A percentile compares a stretch with the other conserved stretches of the same genome.
These are phyloP conservation scores for Mycena vitilis DNA, from an alignment of 768 basidiomycete genomes.

Conservation along the genomic window DNA sequence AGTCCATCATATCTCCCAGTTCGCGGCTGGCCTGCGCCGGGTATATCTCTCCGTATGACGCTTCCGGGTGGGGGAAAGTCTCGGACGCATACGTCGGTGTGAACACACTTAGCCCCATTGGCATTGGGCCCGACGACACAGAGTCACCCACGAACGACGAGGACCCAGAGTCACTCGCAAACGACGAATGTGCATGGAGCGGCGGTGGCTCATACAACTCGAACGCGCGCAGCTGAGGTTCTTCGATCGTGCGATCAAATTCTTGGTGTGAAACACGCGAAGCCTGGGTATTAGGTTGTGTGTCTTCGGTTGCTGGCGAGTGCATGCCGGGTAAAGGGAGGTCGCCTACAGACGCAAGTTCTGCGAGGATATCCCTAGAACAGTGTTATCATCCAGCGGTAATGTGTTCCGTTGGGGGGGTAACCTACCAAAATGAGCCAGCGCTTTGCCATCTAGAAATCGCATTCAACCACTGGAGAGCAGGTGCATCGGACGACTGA, in stretches of 20 bases:
- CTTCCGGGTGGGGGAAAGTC: slow-evolving; percentile 22
- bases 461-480: too few relatives aligned
- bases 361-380: slow-evolving; percentile 35
- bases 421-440: slow-evolving; percentile 45
- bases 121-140: background rate
- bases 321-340: background rate
- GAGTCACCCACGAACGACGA: background rate
- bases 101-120: slow-evolving; percentile 33
- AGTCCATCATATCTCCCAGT: slow-evolving; percentile 28
- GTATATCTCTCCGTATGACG: slow-evolving; percentile 12
- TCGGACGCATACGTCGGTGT: slow-evolving; percentile 26
- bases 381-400: slow-evolving; percentile 33
- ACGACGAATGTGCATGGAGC: background rate
- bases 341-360: slow-evolving; percentile 37
- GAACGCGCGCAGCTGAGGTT: slow-evolving; percentile 19
- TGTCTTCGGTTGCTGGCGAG: too few relatives aligned
- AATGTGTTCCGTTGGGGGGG: background rate
- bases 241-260: slow-evolving; percentile 23
- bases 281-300: slow-evolving; percentile 20
- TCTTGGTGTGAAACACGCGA: slow-evolving; percentile 21
- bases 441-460: slow-evolving; percentile 52
- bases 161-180: slow-evolving; percentile 25
- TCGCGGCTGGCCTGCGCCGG: slow-evolving; percentile 20
- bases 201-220: background rate
- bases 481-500: slow-evolving; percentile 21